These are phyloP conservation scores for Conticribra weissflogii DNA, from an alignment of 108 stramenopile species.

Conservation along the genomic window DNA sequence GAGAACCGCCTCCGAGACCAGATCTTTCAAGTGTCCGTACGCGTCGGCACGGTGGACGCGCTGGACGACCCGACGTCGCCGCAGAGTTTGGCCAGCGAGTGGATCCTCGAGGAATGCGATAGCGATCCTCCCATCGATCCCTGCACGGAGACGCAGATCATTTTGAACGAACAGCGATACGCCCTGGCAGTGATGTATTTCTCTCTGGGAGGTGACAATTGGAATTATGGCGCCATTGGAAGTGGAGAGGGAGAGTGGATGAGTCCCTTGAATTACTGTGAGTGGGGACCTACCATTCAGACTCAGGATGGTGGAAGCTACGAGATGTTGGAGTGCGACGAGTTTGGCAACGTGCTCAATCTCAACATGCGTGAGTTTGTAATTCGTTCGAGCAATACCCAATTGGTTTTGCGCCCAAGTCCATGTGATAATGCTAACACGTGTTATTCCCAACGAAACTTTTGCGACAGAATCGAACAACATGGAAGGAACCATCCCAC, in stretches of 20 bases:
- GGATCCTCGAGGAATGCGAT: constrained; percentile 49
- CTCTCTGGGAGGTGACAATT: constrained; percentile 63
- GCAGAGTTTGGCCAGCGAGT: constrained; percentile 34
- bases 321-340: constrained; percentile 49
- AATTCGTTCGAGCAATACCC: too few relatives aligned
- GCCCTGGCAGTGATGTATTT: constrained; percentile 78
- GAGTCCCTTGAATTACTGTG: constrained; percentile 45
- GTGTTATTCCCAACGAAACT: too few relatives aligned
- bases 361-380: constrained; percentile 50
- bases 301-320: constrained; percentile 13
- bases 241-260: constrained; percentile 43
- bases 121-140: constrained; percentile 36
- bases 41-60: constrained; percentile 33
- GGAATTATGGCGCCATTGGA: constrained; percentile 60
- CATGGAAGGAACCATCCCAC: constrained; percentile 58
- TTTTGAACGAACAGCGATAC: constrained; percentile 72
- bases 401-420: too few relatives aligned
- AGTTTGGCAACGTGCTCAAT: constrained; percentile 47
- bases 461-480: constrained; percentile 61
- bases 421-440: too few relatives aligned
- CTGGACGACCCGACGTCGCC: constrained; percentile 42
- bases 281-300: constrained; percentile 33
- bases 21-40: constrained; percentile 25
- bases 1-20: constrained; percentile 40
- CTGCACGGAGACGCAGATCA: constrained; percentile 28